Evolutionary conservation across 2,329 filamentous ascomycete genomes (phyloP).

Genomic region (Trichoderma aggressivum): DNA sequence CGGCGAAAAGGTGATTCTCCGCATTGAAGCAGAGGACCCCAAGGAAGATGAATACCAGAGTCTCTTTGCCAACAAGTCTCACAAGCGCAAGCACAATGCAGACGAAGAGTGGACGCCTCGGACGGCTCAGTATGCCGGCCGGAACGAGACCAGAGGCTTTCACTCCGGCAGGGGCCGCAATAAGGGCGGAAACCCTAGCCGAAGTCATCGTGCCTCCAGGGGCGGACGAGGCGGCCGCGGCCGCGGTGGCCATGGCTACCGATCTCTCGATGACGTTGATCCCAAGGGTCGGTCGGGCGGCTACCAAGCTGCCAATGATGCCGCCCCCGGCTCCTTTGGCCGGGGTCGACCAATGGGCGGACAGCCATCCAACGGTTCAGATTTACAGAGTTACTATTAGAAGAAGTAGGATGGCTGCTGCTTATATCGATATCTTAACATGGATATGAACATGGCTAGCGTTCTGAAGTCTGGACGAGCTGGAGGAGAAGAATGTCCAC

Average conservation of each 20-base stretch:
- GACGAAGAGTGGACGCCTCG: slow-evolving; percentile 42
- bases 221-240: slow-evolving; percentile 45
- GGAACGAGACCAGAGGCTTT: slow-evolving; percentile 41
- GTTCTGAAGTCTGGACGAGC: background rate
- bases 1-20: slow-evolving; percentile 79
- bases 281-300: slow-evolving; percentile 35
- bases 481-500: background rate
- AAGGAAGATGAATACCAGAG: slow-evolving; percentile 62
- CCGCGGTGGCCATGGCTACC: slow-evolving; percentile 54
- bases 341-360: slow-evolving; percentile 28
- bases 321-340: background rate
- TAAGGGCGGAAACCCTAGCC: slow-evolving; percentile 35
- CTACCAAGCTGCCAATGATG: background rate
- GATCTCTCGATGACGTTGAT: slow-evolving; percentile 65
- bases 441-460: background rate
- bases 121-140: slow-evolving; percentile 36
- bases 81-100: slow-evolving; percentile 57
- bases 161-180: slow-evolving; percentile 42
- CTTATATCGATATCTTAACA: background rate
- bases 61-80: slow-evolving; percentile 56
- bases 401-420: slow-evolving; percentile 7
- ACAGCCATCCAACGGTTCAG: slow-evolving; percentile 27
- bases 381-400: slow-evolving; percentile 43
- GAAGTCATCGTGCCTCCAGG: slow-evolving; percentile 39
- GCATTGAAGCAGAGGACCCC: slow-evolving; percentile 70